These are phyloP conservation scores for Epichloe baconii DNA, from an alignment of 2,329 filamentous ascomycete species.

Conservation along the genomic window DNA sequence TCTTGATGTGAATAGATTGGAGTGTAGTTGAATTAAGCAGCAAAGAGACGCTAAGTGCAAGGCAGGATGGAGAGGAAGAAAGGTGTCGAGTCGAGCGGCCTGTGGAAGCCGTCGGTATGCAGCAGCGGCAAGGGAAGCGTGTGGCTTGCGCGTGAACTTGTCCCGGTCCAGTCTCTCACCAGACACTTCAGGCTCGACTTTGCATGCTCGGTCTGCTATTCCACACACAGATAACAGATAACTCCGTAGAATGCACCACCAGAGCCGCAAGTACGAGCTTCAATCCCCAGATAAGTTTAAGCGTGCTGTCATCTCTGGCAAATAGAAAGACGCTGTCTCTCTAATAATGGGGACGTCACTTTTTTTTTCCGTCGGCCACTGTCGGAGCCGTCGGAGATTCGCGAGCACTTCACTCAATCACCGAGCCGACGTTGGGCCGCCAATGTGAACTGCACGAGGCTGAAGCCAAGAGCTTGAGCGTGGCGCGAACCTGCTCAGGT, in stretches of 20 bases:
- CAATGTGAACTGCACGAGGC: background rate
- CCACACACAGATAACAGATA: too few species aligned
- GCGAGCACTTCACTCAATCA: background rate
- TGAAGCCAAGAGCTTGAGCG: background rate
- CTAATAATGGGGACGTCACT: too few species aligned
- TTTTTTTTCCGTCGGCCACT: constrained; percentile 10
- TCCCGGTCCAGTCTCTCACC: background rate
- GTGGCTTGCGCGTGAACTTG: constrained; percentile 1
- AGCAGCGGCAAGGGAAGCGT: background rate
- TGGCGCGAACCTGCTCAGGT: constrained; percentile 1
- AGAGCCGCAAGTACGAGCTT: background rate
- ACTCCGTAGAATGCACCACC: background rate
- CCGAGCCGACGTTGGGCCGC: constrained; percentile 9
- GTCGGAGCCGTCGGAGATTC: constrained; percentile 20
- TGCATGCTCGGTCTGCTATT: background rate
- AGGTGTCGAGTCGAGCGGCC: constrained; percentile 1
- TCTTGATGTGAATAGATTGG: constrained; percentile 30
- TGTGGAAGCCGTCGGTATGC: constrained; percentile 9
- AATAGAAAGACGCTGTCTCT: too few species aligned
- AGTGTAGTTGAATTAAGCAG: constrained; percentile 9
- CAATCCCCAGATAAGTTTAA: too few species aligned
- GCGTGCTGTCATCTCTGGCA: too few species aligned
- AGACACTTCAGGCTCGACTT: background rate
- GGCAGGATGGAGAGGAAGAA: constrained; percentile 6
- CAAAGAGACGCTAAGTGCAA: constrained; percentile 11